Conservation (phyloP, 2,329 filamentous ascomycete genomes). For the Mollisia scopiformis region DNA sequence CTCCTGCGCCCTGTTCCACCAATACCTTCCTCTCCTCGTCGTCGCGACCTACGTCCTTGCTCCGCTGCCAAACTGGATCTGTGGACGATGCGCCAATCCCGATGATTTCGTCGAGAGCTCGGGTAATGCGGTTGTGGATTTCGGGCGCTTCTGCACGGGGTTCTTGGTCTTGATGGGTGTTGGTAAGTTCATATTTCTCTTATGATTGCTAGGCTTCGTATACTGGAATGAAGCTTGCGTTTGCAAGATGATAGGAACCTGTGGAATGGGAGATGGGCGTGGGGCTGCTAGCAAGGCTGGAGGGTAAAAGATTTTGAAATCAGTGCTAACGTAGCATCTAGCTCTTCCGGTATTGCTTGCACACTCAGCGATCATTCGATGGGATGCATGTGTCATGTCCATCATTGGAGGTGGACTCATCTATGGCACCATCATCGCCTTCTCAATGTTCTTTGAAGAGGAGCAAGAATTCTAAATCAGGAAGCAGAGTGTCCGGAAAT, state of each 20-base stretch:
- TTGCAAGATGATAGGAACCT: background rate
- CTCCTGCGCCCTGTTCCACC: slow-evolving; percentile 91
- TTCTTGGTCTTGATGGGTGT: slow-evolving; percentile 98
- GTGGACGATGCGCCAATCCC: slow-evolving; percentile 81
- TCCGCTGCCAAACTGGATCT: slow-evolving; percentile 96
- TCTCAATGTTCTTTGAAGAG: slow-evolving; percentile 97
- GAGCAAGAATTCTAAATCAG: slow-evolving; percentile 82
- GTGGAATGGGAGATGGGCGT: background rate
- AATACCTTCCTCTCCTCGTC: slow-evolving; percentile 93
- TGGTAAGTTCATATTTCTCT: slow-evolving; percentile 61
- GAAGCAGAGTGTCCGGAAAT: background rate
- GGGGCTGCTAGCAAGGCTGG: background rate
- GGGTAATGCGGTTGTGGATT: slow-evolving; percentile 83
- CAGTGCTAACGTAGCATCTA: slow-evolving; percentile 42
- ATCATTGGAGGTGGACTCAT: slow-evolving; percentile 91
- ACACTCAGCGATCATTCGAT: slow-evolving; percentile 79
- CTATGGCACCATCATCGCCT: slow-evolving; percentile 97
- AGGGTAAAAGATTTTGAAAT: background rate
- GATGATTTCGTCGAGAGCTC: slow-evolving; percentile 91
- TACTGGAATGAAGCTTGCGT: background rate
- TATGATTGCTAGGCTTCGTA: background rate
- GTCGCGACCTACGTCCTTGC: slow-evolving; percentile 95
- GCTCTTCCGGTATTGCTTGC: slow-evolving; percentile 87
- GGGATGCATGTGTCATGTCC: slow-evolving; percentile 93
- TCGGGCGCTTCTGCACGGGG: slow-evolving; percentile 91